phyloP scores from a whole-genome alignment of 2,329 filamentous ascomycete genomes.

The Graphiopsis chlorocephala region DNA sequence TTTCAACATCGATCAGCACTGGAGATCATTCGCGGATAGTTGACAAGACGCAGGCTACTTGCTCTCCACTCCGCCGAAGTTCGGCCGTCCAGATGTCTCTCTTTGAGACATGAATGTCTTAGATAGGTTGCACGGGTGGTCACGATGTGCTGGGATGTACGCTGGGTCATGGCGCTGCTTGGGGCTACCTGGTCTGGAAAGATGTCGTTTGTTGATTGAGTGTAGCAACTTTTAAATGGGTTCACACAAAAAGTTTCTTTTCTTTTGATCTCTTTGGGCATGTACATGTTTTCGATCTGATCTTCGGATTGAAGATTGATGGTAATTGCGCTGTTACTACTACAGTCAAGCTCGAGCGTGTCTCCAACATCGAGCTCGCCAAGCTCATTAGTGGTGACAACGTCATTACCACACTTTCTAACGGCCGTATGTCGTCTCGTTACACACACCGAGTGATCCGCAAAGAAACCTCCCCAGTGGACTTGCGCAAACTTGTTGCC shows the following conservation, averaged over 20 bases:
- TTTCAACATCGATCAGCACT: too few species aligned
- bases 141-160: not conserved
- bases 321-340: too few species aligned
- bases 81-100: not conserved
- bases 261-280: too few species aligned
- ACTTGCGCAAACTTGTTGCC: not conserved
- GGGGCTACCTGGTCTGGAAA: too few species aligned
- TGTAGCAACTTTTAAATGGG: too few species aligned
- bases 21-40: too few species aligned
- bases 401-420: not conserved
- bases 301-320: too few species aligned
- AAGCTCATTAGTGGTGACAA: not conserved
- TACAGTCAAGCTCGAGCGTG: not conserved
- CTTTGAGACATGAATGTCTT: slow-evolving; percentile 6
- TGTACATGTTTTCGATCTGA: too few species aligned
- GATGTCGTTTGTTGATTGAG: too few species aligned
- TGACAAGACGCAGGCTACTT: too few species aligned
- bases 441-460: not conserved
- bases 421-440: not conserved
- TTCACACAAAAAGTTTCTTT: too few species aligned
- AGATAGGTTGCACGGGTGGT: slow-evolving; percentile 1
- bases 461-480: not conserved
- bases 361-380: not conserved
- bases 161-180: not conserved
- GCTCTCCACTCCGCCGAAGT: too few species aligned